Percentiles rank a stretch among this genome's conserved stretches.
Evolutionary conservation across 176 grass and related monocot genomes (phyloP).

Genomic region (Zoysia japonica): DNA sequence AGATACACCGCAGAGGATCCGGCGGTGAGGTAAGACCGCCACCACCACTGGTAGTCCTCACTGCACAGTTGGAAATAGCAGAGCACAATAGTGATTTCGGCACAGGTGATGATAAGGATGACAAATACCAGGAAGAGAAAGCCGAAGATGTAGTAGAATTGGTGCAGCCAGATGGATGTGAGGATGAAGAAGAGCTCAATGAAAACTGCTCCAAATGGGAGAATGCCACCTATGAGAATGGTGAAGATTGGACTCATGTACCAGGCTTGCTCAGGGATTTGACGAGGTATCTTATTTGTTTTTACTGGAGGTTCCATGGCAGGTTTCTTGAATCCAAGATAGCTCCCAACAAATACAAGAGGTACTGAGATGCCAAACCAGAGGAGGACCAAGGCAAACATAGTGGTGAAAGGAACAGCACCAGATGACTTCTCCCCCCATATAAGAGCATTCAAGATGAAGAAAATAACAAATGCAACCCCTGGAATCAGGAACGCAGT

Average conservation of each 20-base stretch:
- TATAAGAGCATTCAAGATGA: conserved; percentile 43
- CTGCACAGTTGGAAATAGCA: conserved; percentile 43
- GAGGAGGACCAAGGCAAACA: conserved; percentile 56
- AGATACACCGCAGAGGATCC: conserved; percentile 58
- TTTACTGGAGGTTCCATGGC: conserved; percentile 50
- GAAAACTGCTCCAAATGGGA: conserved; percentile 19
- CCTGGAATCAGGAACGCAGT: conserved; percentile 43
- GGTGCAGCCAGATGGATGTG: too few relatives aligned
- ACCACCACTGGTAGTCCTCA: conserved; percentile 48
- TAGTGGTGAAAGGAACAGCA: conserved; percentile 45
- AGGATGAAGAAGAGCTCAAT: too few relatives aligned
- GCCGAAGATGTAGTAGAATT: conserved; percentile 35
- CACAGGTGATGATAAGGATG: conserved; percentile 52
- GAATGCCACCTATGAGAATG: conserved; percentile 49
- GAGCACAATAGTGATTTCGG: conserved; percentile 54
- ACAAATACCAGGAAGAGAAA: conserved; percentile 60
- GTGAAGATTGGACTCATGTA: conserved; percentile 61
- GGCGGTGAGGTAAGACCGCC: conserved; percentile 52
- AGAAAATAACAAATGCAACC: conserved; percentile 42
- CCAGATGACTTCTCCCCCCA: conserved; percentile 47
- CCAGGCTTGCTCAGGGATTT: conserved; percentile 56
- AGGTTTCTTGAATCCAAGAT: conserved; percentile 48
- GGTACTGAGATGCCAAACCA: conserved; percentile 63
- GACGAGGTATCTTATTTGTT: conserved; percentile 57
- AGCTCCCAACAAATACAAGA: conserved; percentile 53